Evolutionary conservation across 192 early-diverging fungal genomes (phyloP).

Genomic region (Lunasporangiospora selenospora): DNA sequence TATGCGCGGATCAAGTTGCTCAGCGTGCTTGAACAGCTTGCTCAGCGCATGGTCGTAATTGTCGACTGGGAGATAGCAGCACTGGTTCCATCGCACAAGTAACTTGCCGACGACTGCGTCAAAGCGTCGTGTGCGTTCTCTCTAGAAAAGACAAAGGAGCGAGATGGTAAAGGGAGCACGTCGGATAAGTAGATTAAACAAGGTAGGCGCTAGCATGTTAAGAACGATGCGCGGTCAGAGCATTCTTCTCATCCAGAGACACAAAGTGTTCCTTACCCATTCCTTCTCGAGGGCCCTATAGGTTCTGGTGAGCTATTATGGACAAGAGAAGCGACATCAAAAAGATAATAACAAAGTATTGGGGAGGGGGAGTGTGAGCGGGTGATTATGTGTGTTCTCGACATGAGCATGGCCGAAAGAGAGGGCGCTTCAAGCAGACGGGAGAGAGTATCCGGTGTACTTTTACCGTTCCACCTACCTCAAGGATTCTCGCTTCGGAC

Average conservation of each 20-base stretch:
- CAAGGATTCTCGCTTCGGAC: conserved; percentile 34
- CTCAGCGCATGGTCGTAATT: conserved; percentile 28
- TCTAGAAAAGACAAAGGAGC: neutral
- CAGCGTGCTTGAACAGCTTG: conserved; percentile 26
- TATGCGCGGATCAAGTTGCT: neutral
- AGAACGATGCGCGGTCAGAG: too few relatives aligned
- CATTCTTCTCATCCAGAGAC: neutral
- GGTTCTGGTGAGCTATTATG: conserved; percentile 15
- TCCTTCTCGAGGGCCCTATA: conserved; percentile 35
- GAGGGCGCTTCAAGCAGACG: too few relatives aligned
- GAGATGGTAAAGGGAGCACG: too few relatives aligned
- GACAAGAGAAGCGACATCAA: neutral
- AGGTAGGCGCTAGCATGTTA: too few relatives aligned
- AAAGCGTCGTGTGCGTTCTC: conserved; percentile 18
- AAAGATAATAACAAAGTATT: neutral
- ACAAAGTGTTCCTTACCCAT: conserved; percentile 24
- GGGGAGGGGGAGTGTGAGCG: neutral
- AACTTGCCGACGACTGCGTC: conserved; percentile 35
- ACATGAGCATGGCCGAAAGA: neutral
- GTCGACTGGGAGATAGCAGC: conserved; percentile 22
- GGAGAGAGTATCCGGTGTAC: too few relatives aligned
- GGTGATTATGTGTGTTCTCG: neutral
- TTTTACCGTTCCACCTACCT: conserved; percentile 24
- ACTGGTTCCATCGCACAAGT: conserved; percentile 33
- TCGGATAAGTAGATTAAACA: too few relatives aligned